Evolutionary conservation across 78 protist genomes (phyloP).

Genomic region (Cavenderia fasciculata): DNA sequence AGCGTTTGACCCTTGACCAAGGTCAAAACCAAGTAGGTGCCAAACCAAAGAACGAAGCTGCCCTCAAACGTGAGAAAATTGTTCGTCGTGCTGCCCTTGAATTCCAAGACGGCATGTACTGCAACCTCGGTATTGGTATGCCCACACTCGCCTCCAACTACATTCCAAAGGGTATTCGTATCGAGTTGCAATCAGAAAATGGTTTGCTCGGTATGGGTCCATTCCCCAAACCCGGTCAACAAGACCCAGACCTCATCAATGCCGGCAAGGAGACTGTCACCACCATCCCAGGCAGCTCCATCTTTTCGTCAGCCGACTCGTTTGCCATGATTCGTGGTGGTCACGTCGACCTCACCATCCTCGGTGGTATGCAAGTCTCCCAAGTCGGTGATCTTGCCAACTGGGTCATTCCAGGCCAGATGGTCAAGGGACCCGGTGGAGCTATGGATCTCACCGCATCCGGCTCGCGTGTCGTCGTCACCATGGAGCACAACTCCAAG

Average conservation of each 20-base stretch:
- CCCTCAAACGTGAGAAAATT: conserved; percentile 85
- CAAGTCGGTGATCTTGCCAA: conserved; percentile 96
- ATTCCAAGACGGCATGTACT: conserved; percentile 94
- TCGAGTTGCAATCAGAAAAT: conserved; percentile 93
- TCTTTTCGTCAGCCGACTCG: conserved; percentile 89
- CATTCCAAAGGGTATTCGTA: conserved; percentile 81
- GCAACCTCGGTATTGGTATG: conserved; percentile 97
- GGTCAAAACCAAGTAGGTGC: background rate
- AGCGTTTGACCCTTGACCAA: conserved; percentile 83
- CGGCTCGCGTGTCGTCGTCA: conserved; percentile 94
- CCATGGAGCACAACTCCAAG: conserved; percentile 97
- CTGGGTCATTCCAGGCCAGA: conserved; percentile 97
- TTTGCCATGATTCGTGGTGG: conserved; percentile 98
- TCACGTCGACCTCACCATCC: conserved; percentile 92
- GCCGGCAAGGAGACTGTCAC: conserved; percentile 97
- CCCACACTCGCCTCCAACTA: conserved; percentile 96
- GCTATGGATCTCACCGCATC: conserved; percentile 96
- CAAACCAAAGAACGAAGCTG: conserved; percentile 67
- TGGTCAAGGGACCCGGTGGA: conserved; percentile 99
- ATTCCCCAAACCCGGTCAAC: conserved; percentile 88
- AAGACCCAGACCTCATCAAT: conserved; percentile 95
- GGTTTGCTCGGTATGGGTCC: conserved; percentile 97
- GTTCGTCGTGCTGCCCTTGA: conserved; percentile 96
- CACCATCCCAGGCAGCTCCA: conserved; percentile 90
- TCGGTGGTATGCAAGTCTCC: conserved; percentile 97